Evolutionary conservation across 768 basidiomycete species (phyloP).

Genomic region (Infundibulicybe gibba): DNA sequence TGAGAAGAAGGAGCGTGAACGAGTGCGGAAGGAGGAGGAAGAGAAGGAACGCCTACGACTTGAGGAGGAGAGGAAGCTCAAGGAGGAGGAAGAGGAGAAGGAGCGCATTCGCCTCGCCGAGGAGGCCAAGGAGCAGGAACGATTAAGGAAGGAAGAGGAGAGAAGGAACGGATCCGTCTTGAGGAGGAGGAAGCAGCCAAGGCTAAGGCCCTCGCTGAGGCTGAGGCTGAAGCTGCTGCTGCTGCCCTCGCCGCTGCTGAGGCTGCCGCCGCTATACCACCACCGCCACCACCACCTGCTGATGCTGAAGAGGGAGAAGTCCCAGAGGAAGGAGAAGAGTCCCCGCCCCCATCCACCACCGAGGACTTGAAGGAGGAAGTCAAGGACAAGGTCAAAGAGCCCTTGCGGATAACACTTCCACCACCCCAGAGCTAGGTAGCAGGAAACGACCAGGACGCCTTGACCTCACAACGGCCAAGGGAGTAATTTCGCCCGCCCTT

Average conservation of each 20-base stretch:
- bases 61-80: conserved; percentile 32
- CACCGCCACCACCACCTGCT: conserved; percentile 15
- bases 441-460: conserved; percentile 70
- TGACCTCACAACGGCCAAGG: conserved; percentile 57
- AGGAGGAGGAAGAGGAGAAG: conserved; percentile 33
- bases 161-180: conserved; percentile 28
- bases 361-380: conserved; percentile 28
- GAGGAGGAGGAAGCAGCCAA: conserved; percentile 27
- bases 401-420: conserved; percentile 65
- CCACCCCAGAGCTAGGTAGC: conserved; percentile 31
- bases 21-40: conserved; percentile 51
- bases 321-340: conserved; percentile 39
- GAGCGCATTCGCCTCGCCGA: conserved; percentile 28
- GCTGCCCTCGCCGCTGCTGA: conserved; percentile 32
- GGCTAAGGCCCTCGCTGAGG: conserved; percentile 22
- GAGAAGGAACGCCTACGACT: conserved; percentile 44
- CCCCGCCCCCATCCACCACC: conserved; percentile 27
- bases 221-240: conserved; percentile 35
- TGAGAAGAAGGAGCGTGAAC: conserved; percentile 24
- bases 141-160: conserved; percentile 32
- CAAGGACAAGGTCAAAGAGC: conserved; percentile 48
- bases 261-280: conserved; percentile 27
- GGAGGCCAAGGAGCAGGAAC: conserved; percentile 30
- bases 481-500: conserved; percentile 37
- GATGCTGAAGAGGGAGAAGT: conserved; percentile 41